Conservation (phyloP, 768 basidiomycete genomes). For the Macrocybe gigantea region DNA sequence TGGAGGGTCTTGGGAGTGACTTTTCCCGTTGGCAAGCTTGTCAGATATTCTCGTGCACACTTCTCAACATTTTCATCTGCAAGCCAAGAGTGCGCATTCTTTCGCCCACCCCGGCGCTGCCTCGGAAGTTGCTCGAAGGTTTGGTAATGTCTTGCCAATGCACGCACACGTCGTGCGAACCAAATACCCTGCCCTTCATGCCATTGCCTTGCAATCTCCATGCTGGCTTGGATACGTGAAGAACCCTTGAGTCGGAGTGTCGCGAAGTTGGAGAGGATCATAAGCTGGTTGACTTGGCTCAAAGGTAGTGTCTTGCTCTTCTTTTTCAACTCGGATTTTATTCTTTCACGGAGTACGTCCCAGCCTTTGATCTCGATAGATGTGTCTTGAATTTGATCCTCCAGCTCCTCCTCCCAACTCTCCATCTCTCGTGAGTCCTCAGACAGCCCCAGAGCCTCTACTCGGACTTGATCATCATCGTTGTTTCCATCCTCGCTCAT, state of each 20-base stretch:
- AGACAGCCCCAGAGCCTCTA: not conserved
- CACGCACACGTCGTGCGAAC: slow-evolving; percentile 13
- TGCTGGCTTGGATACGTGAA: slow-evolving; percentile 12
- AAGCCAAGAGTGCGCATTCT: slow-evolving; percentile 5
- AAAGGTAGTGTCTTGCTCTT: slow-evolving; percentile 12
- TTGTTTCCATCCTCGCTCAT: not conserved
- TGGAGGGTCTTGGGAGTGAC: slow-evolving; percentile 9
- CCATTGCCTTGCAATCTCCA: slow-evolving; percentile 19
- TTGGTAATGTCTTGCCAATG: slow-evolving; percentile 20
- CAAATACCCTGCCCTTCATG: slow-evolving; percentile 15
- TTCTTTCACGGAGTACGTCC: slow-evolving; percentile 11
- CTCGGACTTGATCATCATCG: not conserved
- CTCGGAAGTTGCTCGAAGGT: slow-evolving; percentile 16
- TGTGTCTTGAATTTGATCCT: slow-evolving; percentile 1
- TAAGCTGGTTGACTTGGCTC: slow-evolving; percentile 13
- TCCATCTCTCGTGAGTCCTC: not conserved
- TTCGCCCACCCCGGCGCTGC: slow-evolving; percentile 10
- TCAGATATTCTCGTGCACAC: slow-evolving; percentile 10
- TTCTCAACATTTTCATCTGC: slow-evolving; percentile 7
- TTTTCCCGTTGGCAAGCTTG: slow-evolving; percentile 3
- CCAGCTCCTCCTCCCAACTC: slow-evolving; percentile 15
- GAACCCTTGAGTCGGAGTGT: slow-evolving; percentile 17
- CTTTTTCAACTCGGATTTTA: slow-evolving; percentile 14
- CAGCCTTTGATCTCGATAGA: slow-evolving; percentile 7
- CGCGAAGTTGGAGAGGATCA: slow-evolving; percentile 17